Evolutionary conservation across 2,329 filamentous ascomycete species (phyloP).

Genomic region (Trematosphaeria pertusa): DNA sequence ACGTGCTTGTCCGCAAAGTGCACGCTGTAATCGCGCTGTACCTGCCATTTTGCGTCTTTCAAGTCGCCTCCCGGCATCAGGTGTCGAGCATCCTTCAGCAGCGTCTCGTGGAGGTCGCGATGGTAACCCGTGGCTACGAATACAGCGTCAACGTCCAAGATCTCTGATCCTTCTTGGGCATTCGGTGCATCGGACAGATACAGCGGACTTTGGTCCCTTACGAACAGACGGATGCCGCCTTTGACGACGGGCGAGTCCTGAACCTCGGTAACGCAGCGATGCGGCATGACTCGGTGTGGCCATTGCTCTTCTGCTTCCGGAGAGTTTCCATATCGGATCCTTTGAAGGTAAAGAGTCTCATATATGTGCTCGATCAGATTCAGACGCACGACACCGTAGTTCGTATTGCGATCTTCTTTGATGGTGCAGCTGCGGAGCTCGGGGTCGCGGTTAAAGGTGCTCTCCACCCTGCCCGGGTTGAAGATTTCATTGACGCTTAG

Average conservation of each 20-base stretch:
- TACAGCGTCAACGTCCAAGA: slow-evolving; percentile 77
- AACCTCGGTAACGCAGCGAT: slow-evolving; percentile 70
- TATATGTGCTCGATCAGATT: slow-evolving; percentile 89
- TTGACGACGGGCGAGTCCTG: slow-evolving; percentile 53
- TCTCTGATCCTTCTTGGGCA: slow-evolving; percentile 60
- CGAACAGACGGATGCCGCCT: slow-evolving; percentile 49
- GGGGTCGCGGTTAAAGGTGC: slow-evolving; percentile 72
- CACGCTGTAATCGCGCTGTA: slow-evolving; percentile 80
- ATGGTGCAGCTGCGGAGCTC: slow-evolving; percentile 68
- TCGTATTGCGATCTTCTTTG: slow-evolving; percentile 78
- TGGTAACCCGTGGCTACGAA: slow-evolving; percentile 89
- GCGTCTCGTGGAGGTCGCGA: slow-evolving; percentile 76
- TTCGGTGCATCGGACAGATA: slow-evolving; percentile 41
- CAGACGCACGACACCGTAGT: slow-evolving; percentile 94
- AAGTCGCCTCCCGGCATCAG: slow-evolving; percentile 66
- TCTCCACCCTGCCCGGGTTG: slow-evolving; percentile 83
- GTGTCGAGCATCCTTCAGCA: slow-evolving; percentile 70
- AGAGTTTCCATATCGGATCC: slow-evolving; percentile 67
- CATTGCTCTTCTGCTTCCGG: slow-evolving; percentile 70
- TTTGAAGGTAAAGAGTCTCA: slow-evolving; percentile 85
- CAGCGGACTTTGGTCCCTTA: slow-evolving; percentile 59
- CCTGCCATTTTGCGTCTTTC: slow-evolving; percentile 63
- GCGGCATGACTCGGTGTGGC: slow-evolving; percentile 80
- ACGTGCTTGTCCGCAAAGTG: slow-evolving; percentile 73
- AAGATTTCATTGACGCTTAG: slow-evolving; percentile 92